phyloP scores from a whole-genome alignment of 2,329 filamentous ascomycete species.

The Trichothecium sympodiale region DNA sequence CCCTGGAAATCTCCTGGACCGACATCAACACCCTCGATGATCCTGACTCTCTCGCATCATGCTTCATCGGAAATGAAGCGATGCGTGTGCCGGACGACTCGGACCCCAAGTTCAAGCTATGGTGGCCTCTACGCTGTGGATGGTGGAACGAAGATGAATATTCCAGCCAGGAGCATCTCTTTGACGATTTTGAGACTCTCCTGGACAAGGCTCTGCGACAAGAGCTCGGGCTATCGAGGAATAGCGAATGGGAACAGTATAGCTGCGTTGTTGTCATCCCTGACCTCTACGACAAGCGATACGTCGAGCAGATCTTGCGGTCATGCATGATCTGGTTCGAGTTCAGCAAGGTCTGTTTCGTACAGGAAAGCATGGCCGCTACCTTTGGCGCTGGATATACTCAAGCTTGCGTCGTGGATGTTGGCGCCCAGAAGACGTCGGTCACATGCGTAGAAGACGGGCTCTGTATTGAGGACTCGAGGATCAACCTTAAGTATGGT shows the following conservation, averaged over 20 bases:
- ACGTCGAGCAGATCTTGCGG: conserved; percentile 75
- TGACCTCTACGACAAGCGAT: conserved; percentile 89
- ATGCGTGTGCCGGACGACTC: conserved; percentile 83
- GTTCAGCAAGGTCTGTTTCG: conserved; percentile 81
- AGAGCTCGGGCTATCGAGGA: conserved; percentile 69
- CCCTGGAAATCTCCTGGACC: conserved; percentile 90
- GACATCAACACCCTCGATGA: conserved; percentile 59
- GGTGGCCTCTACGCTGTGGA: conserved; percentile 82
- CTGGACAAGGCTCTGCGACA: conserved; percentile 75
- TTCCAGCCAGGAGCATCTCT: conserved; percentile 63
- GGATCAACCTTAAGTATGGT: conserved; percentile 89
- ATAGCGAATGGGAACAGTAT: conserved; percentile 79
- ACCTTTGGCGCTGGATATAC: conserved; percentile 94
- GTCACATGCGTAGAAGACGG: conserved; percentile 96
- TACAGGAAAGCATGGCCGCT: conserved; percentile 90
- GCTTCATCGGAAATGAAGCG: conserved; percentile 73
- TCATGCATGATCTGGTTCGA: conserved; percentile 83
- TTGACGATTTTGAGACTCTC: conserved; percentile 78
- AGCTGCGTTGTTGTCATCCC: conserved; percentile 96
- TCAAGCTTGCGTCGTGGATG: conserved; percentile 87
- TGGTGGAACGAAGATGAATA: conserved; percentile 90
- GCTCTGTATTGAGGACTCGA: conserved; percentile 86
- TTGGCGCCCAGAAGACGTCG: conserved; percentile 94
- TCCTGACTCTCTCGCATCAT: conserved; percentile 48
- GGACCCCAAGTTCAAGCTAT: conserved; percentile 77